Conservation (phyloP, 768 basidiomycete species). For the Leucocoprinus leucothites region DNA sequence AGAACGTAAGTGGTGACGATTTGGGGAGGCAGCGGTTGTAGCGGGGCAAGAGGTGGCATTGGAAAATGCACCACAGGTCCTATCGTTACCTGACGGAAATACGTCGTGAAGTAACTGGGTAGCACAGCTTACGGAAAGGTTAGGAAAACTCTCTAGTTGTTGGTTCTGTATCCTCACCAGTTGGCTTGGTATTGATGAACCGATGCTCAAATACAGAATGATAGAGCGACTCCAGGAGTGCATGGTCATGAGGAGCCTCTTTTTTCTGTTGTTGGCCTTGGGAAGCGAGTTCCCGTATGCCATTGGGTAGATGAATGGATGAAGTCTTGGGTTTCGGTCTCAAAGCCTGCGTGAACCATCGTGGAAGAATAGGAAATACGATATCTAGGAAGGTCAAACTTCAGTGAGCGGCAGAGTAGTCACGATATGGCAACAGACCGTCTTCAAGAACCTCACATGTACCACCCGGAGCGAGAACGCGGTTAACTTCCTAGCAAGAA, state of each 20-base stretch:
- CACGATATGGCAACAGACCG: slow-evolving; percentile 37
- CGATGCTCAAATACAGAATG: slow-evolving; percentile 65
- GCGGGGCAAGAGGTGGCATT: slow-evolving; percentile 69
- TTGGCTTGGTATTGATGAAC: slow-evolving; percentile 70
- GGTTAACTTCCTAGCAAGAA: slow-evolving; percentile 58
- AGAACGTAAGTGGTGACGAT: slow-evolving; percentile 35
- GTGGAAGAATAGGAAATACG: slow-evolving; percentile 70
- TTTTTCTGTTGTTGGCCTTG: slow-evolving; percentile 27
- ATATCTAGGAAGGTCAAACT: slow-evolving; percentile 44
- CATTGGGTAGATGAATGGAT: slow-evolving; percentile 51
- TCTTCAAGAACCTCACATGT: slow-evolving; percentile 72
- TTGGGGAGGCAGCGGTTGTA: slow-evolving; percentile 51
- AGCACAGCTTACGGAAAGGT: slow-evolving; percentile 46
- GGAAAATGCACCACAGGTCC: slow-evolving; percentile 62
- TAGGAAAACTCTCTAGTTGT: background rate
- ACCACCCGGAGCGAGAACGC: slow-evolving; percentile 68
- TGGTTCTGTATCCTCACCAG: slow-evolving; percentile 39
- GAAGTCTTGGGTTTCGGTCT: slow-evolving; percentile 47
- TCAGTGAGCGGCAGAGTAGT: background rate
- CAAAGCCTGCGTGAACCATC: slow-evolving; percentile 74
- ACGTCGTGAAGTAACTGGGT: slow-evolving; percentile 67
- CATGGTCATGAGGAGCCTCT: slow-evolving; percentile 58
- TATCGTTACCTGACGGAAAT: slow-evolving; percentile 62
- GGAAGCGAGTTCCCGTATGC: slow-evolving; percentile 34
- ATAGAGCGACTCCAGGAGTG: slow-evolving; percentile 63